Evolutionary conservation across 2,329 filamentous ascomycete genomes (phyloP).

Genomic region (Paradendryphiella salina): DNA sequence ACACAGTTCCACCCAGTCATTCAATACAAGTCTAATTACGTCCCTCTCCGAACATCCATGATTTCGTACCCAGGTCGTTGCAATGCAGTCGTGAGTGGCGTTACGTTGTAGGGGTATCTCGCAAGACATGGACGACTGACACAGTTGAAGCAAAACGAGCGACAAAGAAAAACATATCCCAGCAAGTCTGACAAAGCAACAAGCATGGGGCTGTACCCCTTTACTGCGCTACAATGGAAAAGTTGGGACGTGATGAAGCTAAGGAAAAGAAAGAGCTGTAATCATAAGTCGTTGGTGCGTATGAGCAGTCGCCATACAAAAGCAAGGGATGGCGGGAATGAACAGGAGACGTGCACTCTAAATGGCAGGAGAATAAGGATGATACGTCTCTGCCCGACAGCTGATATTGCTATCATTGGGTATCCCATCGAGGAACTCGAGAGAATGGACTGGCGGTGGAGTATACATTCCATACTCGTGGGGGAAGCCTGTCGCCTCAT

Average conservation of each 20-base stretch:
- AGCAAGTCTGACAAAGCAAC: conserved; percentile 23
- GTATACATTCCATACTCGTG: conserved; percentile 6
- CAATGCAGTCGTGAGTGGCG: conserved; percentile 31
- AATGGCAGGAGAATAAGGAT: background rate
- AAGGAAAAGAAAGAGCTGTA: conserved; percentile 4
- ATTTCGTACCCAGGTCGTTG: conserved; percentile 20
- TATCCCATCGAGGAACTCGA: conserved; percentile 14
- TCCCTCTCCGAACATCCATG: conserved; percentile 19
- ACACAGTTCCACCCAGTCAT: conserved; percentile 4
- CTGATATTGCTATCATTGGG: conserved; percentile 11
- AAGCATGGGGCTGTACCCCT: background rate
- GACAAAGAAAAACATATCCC: conserved; percentile 7
- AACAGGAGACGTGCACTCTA: background rate
- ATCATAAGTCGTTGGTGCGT: conserved; percentile 10
- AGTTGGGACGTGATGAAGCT: background rate
- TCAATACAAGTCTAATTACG: conserved; percentile 6
- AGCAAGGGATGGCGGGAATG: background rate
- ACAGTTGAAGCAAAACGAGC: conserved; percentile 1
- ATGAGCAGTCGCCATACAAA: background rate
- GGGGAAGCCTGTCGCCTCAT: background rate
- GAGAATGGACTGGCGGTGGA: background rate
- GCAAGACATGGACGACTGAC: conserved; percentile 16
- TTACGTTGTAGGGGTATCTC: conserved; percentile 36
- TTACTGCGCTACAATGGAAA: conserved; percentile 16
- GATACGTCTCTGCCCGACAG: background rate